These are phyloP conservation scores for Suhomyces sp. DNA, from an alignment of 805 yeast species.

Conservation along the genomic window DNA sequence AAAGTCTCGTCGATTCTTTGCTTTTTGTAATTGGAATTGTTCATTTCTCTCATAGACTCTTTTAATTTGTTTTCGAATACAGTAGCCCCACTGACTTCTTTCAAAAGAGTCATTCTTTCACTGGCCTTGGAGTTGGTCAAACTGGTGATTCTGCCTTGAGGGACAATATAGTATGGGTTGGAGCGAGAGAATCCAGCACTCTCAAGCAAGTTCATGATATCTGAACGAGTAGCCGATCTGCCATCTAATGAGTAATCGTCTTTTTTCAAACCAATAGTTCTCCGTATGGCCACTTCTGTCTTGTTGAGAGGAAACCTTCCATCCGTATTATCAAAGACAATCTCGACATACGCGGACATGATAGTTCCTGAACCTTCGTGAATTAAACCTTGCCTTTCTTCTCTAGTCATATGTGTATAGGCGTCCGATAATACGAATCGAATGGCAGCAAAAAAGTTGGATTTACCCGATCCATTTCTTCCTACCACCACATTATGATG, in stretches of 20 bases:
- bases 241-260: conserved; percentile 88
- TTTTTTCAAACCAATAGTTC: conserved; percentile 91
- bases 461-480: conserved; percentile 94
- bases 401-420: conserved; percentile 76
- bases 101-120: conserved; percentile 73
- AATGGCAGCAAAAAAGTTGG: conserved; percentile 93
- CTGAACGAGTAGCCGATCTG: conserved; percentile 73
- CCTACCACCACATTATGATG: conserved; percentile 83
- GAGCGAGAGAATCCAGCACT: conserved; percentile 89
- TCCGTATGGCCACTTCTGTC: conserved; percentile 68
- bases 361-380: conserved; percentile 91
- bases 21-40: conserved; percentile 63
- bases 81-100: conserved; percentile 93
- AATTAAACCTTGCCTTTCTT: conserved; percentile 80
- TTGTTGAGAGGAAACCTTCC: conserved; percentile 68
- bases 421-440: conserved; percentile 90
- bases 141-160: conserved; percentile 89
- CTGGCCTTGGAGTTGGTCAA: conserved; percentile 85
- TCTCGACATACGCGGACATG: conserved; percentile 90
- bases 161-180: conserved; percentile 94
- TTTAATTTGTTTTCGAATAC: conserved; percentile 79
- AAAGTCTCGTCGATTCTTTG: conserved; percentile 74
- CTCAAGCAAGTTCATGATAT: conserved; percentile 77
- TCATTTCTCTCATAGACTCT: conserved; percentile 80
- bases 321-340: conserved; percentile 78